Conservation (phyloP, 176 grass and related monocot species). For the Cenchrus americanus region DNA sequence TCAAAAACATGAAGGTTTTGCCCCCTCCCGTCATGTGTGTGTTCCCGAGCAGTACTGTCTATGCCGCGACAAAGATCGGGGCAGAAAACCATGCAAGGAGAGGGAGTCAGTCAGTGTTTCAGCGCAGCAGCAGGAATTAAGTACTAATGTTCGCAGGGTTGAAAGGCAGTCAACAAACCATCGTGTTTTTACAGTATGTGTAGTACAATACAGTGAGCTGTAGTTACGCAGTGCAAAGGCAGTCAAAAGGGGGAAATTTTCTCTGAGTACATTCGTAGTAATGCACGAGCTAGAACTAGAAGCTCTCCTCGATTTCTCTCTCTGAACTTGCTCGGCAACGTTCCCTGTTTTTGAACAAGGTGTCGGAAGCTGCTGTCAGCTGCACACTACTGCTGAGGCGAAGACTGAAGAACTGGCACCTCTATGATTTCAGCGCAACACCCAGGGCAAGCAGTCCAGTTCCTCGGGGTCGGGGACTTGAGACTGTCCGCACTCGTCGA, state of each 20-base stretch:
- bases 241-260: too few relatives aligned
- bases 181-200: background rate
- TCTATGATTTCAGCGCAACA: conserved; percentile 21
- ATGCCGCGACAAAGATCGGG: background rate
- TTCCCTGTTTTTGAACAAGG: background rate
- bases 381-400: background rate
- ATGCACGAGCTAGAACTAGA: background rate
- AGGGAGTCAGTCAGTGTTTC: background rate
- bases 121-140: background rate
- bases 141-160: background rate
- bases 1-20: too few relatives aligned
- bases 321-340: background rate
- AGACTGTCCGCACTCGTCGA: too few relatives aligned
- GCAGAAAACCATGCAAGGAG: conserved; percentile 31
- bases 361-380: background rate
- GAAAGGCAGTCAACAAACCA: conserved; percentile 29
- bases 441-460: background rate
- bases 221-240: background rate
- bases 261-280: background rate
- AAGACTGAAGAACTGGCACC: conserved; percentile 1
- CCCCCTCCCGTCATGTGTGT: too few relatives aligned
- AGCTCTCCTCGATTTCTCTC: background rate
- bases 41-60: too few relatives aligned
- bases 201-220: background rate
- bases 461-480: background rate